Conservation (phyloP, 1,284 basidiomycete species). For the Entoloma clypeatum region DNA sequence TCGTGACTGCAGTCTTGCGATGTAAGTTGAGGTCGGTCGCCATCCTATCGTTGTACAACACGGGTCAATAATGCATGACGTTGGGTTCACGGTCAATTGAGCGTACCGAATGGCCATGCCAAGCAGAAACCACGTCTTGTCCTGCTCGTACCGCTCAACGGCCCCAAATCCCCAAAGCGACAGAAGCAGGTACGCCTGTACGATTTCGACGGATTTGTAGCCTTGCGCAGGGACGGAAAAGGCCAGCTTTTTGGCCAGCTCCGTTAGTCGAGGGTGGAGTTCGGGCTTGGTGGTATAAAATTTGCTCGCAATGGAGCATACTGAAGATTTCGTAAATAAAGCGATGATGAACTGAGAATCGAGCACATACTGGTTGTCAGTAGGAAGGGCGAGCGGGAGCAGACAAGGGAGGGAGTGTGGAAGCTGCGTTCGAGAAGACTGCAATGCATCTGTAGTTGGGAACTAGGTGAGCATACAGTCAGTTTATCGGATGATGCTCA, state of each 20-base stretch:
- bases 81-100: conserved; percentile 6
- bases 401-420: conserved; percentile 89
- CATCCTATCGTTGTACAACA: conserved; percentile 57
- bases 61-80: conserved; percentile 9
- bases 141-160: conserved; percentile 92
- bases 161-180: conserved; percentile 87
- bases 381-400: conserved; percentile 88
- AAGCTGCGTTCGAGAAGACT: conserved; percentile 79
- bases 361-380: conserved; percentile 79
- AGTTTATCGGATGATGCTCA: conserved; percentile 34
- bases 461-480: conserved; percentile 1
- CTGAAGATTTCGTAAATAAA: conserved; percentile 35
- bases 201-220: conserved; percentile 95
- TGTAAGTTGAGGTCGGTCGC: conserved; percentile 95
- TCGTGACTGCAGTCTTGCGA: conserved; percentile 73
- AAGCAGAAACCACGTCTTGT: conserved; percentile 90
- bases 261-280: conserved; percentile 76
- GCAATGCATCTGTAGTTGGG: conserved; percentile 54
- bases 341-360: conserved; percentile 3
- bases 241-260: conserved; percentile 87
- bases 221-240: conserved; percentile 82
- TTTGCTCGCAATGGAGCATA: conserved; percentile 91
- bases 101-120: conserved; percentile 85
- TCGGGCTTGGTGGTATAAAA: conserved; percentile 86
- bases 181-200: conserved; percentile 85